These are phyloP conservation scores for Martensiomyces pterosporus DNA, from an alignment of 192 early-diverging fungal genomes.

Conservation along the genomic window DNA sequence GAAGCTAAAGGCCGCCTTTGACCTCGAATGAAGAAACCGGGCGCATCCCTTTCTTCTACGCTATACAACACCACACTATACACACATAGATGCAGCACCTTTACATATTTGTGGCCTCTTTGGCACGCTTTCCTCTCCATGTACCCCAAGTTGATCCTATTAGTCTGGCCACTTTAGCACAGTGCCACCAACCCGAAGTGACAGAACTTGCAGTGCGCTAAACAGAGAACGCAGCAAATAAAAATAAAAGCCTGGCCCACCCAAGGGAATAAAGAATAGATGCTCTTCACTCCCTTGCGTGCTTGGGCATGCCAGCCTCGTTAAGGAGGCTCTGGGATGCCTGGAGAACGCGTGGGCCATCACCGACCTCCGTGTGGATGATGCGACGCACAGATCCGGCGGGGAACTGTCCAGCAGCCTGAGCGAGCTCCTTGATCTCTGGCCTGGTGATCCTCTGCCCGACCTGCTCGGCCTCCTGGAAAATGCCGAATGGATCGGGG, in stretches of 20 bases:
- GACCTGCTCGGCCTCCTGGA: slow-evolving; percentile 54
- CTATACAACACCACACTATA: no score
- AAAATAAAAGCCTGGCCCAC: background rate
- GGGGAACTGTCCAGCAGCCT: slow-evolving; percentile 48
- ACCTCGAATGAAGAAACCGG: slow-evolving; percentile 35
- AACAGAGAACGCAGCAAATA: background rate
- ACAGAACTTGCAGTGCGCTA: no score
- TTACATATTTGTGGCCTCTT: no score
- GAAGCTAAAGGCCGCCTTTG: slow-evolving; percentile 38
- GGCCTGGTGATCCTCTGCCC: slow-evolving; percentile 24
- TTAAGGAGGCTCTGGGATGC: slow-evolving; percentile 35
- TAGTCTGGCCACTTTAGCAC: no score
- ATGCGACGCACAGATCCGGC: slow-evolving; percentile 76
- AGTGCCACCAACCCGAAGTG: no score
- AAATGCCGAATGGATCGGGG: slow-evolving; percentile 53
- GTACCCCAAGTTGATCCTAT: no score
- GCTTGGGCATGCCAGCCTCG: slow-evolving; percentile 44
- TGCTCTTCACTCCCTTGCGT: slow-evolving; percentile 11
- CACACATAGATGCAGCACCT: no score
- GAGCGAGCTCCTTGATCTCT: slow-evolving; percentile 22
- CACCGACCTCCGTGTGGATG: slow-evolving; percentile 86
- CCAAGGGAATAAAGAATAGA: no score
- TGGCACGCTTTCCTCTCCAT: no score
- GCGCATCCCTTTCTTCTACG: no score
- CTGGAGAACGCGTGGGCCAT: slow-evolving; percentile 78